Percentiles rank a stretch among this genome's conserved stretches.
Evolutionary conservation across 2,329 filamentous ascomycete genomes (phyloP).

Genomic region (Alternaria burnsii): DNA sequence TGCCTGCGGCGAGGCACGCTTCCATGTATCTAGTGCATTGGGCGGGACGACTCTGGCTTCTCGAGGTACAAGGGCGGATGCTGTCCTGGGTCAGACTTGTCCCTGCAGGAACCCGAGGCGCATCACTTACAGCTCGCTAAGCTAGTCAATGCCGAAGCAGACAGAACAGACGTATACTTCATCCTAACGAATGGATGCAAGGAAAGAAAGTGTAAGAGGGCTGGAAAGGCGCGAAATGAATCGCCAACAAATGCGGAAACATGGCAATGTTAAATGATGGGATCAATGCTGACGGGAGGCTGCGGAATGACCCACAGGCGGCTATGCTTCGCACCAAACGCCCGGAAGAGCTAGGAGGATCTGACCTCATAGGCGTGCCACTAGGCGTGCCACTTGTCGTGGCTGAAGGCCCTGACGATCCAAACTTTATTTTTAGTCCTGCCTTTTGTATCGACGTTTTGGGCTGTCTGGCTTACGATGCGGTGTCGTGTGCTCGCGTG

Average conservation of each 20-base stretch:
- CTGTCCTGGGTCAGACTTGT: conserved; percentile 34
- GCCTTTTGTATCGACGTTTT: conserved; percentile 4
- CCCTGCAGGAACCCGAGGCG: conserved; percentile 1
- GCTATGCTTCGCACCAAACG: conserved; percentile 21
- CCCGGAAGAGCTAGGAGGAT: conserved; percentile 18
- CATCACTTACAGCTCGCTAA: conserved; percentile 40
- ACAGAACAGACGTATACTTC: conserved; percentile 38
- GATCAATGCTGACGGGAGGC: conserved; percentile 16
- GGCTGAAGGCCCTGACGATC: conserved; percentile 26
- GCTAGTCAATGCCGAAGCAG: conserved; percentile 41
- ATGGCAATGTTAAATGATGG: conserved; percentile 21
- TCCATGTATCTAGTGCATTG: conserved; percentile 32
- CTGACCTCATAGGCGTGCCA: conserved; percentile 29
- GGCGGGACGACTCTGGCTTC: conserved; percentile 32
- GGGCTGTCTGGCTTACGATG: conserved; percentile 1
- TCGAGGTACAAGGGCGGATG: conserved; percentile 36
- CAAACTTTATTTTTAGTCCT: conserved; percentile 20
- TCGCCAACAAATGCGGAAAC: conserved; percentile 16
- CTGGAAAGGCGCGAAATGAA: conserved; percentile 2
- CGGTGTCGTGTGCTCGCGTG: conserved; percentile 10
- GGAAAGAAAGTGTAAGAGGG: conserved; percentile 1
- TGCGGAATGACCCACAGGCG: conserved; percentile 19
- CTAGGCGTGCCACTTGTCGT: conserved; percentile 20
- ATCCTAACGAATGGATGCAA: conserved; percentile 25
- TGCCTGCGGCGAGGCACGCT: conserved; percentile 62